Conservation (phyloP, 768 basidiomycete species). For the Clitopilus hobsonii region DNA sequence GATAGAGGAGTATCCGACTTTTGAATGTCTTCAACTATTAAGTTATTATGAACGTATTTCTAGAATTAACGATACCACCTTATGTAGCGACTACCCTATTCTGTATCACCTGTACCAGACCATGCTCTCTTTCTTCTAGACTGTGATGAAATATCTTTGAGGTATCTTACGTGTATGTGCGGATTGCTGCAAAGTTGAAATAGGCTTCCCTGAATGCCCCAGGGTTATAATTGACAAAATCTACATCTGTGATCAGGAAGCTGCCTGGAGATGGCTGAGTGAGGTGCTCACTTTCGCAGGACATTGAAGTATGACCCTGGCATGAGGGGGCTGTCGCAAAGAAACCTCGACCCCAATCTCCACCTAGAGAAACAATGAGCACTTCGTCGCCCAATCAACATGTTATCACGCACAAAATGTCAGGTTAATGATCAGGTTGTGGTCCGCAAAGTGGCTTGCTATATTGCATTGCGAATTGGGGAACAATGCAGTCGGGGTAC, state of each 20-base stretch:
- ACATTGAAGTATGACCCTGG: neutral
- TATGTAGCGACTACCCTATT: neutral
- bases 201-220: slow-evolving; percentile 57
- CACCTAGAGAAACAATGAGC: slow-evolving; percentile 22
- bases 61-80: too few species aligned
- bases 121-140: neutral
- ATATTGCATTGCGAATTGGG: slow-evolving; percentile 59
- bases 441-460: slow-evolving; percentile 40
- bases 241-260: slow-evolving; percentile 22
- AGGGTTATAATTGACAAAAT: slow-evolving; percentile 61
- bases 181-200: slow-evolving; percentile 61
- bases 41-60: too few species aligned
- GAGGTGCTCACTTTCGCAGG: neutral
- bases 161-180: slow-evolving; percentile 21
- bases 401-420: slow-evolving; percentile 27
- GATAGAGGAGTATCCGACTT: neutral
- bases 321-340: neutral
- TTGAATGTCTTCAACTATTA: too few species aligned
- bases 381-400: neutral
- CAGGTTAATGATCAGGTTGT: slow-evolving; percentile 65
- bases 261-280: neutral
- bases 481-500: slow-evolving; percentile 53
- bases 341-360: slow-evolving; percentile 44
- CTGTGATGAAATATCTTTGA: neutral
- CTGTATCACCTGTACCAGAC: neutral